Evolutionary conservation across 306 rosid species (phyloP), one percentile per base, ranked within the genome.

Genomic region (Rosa persica): DNA sequence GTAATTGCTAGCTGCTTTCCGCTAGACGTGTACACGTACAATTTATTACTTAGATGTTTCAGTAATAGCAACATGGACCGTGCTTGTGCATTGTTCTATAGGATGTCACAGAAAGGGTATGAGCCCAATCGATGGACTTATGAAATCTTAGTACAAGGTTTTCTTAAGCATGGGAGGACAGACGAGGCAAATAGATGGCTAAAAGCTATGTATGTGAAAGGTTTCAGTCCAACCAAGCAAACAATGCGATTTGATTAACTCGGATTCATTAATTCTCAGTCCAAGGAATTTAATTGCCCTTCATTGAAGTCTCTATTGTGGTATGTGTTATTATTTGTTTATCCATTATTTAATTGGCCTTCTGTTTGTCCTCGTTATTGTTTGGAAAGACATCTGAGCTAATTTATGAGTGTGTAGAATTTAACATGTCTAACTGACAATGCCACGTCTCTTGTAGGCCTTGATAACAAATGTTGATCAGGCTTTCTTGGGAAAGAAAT

Each of bases 401-500:
- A 13, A 62, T 62, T 36, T 4, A 30, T 30, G 13, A 62, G 43
- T 6, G n/a, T 16, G 2, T 38, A 5, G 20, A 64, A 34, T 61
- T 34, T 64, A 5, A 13, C 43, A 34, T 64, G 69, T 6, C 19
- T 52, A 23, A 70, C 52, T 82, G 42, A 77, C 44, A 40, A 46
- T 76, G 67, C 30, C 22, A 70, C 16, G 55, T 79, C 62, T 78
- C 36, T 74, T 80, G 84, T 76, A 92, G 98, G 83, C 94, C 85
- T 92, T 90, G 90, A 79, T 87, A 71, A 81, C 85, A 86, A 87
- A 81, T 84, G 91, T 92, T 72, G 95, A 89, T 76, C 98, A 86
- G 79, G 98, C 97, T 70, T 62, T 89, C 78, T 86, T 92, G 77
- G 90, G 97, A 94, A 90, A 89, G 88, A 90, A 92, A 82, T 82